A percentile compares a stretch with the other conserved stretches of the same genome.
Conservation (phyloP, 148 eudicot genomes). For the Beta vulgaris region DNA sequence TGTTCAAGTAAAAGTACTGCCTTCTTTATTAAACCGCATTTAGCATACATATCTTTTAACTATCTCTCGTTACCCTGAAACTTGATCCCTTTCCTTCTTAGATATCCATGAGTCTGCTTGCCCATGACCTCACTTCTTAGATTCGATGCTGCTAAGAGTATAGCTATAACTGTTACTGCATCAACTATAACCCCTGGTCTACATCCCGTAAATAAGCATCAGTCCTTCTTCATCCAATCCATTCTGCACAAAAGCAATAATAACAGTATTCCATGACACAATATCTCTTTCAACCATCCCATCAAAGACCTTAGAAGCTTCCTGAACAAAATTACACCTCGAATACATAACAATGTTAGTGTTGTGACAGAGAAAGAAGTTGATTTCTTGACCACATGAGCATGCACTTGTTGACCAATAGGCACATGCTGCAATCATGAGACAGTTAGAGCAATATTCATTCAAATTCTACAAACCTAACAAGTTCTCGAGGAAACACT, state of each 20-base stretch:
- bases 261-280: conserved; percentile 87
- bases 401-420: conserved; percentile 66
- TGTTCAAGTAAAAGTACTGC: conserved; percentile 50
- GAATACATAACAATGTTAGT: conserved; percentile 70
- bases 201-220: conserved; percentile 89
- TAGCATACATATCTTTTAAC: conserved; percentile 80
- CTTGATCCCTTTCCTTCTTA: conserved; percentile 55
- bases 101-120: conserved; percentile 77
- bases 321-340: conserved; percentile 59
- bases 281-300: conserved; percentile 70
- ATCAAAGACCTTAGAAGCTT: conserved; percentile 62
- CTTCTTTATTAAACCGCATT: conserved; percentile 52
- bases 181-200: conserved; percentile 64
- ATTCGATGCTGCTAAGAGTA: conserved; percentile 85
- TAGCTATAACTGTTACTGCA: conserved; percentile 59
- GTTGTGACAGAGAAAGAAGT: conserved; percentile 35
- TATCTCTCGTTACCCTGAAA: conserved; percentile 81
- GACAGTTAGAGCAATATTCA: conserved; percentile 58
- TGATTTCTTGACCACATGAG: conserved; percentile 52
- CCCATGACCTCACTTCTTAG: conserved; percentile 64
- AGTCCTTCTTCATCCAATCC: conserved; percentile 69
- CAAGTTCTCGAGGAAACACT: conserved; percentile 93
- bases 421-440: conserved; percentile 69
- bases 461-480: conserved; percentile 78
- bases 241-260: conserved; percentile 76